Evolutionary conservation across 192 early-diverging fungal genomes (phyloP).

Genomic region (Gryganskiella cystojenkinii): DNA sequence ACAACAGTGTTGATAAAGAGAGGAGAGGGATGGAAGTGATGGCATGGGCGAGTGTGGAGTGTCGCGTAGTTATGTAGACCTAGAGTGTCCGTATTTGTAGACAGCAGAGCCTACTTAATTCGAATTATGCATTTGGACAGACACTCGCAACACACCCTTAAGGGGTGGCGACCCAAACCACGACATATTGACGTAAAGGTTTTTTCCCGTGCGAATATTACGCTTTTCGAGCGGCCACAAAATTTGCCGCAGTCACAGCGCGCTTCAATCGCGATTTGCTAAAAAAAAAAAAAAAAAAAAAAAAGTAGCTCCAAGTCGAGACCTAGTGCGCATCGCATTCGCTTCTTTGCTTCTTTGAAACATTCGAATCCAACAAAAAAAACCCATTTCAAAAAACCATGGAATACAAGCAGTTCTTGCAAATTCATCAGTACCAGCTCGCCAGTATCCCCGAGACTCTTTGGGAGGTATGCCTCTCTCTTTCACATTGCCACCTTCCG

Average conservation of each 20-base stretch:
- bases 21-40: neutral
- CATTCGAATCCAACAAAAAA: neutral
- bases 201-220: no score
- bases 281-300: conserved; percentile 4
- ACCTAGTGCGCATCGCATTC: no score
- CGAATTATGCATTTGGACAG: no score
- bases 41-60: neutral
- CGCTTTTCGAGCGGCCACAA: no score
- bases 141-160: no score
- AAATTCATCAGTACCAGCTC: conserved; percentile 64
- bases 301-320: neutral
- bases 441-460: conserved; percentile 58
- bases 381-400: conserved; percentile 13
- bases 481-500: neutral
- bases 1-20: neutral
- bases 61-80: neutral
- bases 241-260: no score
- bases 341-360: conserved; percentile 2
- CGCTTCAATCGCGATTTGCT: no score
- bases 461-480: conserved; percentile 56
- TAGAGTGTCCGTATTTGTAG: no score
- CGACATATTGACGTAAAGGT: no score
- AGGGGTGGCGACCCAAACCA: no score
- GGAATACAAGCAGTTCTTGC: conserved; percentile 52
- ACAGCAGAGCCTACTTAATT: no score